phyloP scores from a whole-genome alignment of 2,329 filamentous ascomycete species.

The Delphinella strobiligena region DNA sequence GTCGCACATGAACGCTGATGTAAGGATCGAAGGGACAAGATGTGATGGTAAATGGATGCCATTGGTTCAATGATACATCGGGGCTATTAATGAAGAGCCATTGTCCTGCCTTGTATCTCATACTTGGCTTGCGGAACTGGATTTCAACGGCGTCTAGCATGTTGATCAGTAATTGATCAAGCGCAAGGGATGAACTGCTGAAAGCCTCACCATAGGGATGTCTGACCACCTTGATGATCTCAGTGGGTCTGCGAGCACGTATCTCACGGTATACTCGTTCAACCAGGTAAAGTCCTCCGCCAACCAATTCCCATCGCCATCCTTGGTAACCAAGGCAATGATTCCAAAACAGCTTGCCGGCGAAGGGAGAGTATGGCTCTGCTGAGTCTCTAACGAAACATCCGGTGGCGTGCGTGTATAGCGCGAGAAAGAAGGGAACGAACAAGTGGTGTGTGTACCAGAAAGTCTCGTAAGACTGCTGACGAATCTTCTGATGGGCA shows the following conservation, averaged over 20 bases:
- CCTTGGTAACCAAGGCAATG: constrained; percentile 93
- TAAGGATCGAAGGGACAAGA: constrained; percentile 95
- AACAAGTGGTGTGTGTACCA: constrained; percentile 99
- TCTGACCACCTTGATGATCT: constrained; percentile 86
- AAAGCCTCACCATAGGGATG: constrained; percentile 86
- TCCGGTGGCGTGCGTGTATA: constrained; percentile 91
- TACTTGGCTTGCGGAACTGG: constrained; percentile 89
- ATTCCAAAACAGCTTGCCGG: constrained; percentile 67
- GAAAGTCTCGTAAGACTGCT: constrained; percentile 96
- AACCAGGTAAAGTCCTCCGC: constrained; percentile 70
- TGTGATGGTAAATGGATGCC: constrained; percentile 98
- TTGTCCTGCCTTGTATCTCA: constrained; percentile 96
- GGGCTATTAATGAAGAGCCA: constrained; percentile 96
- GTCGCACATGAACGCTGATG: constrained; percentile 84
- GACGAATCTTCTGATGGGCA: constrained; percentile 81
- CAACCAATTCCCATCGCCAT: constrained; percentile 92
- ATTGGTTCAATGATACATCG: constrained; percentile 76
- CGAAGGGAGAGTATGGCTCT: constrained; percentile 68
- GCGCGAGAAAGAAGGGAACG: constrained; percentile 80
- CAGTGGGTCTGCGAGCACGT: constrained; percentile 67
- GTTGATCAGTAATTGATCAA: constrained; percentile 1
- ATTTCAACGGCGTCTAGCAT: constrained; percentile 78
- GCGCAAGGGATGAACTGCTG: background rate
- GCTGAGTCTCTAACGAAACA: constrained; percentile 87
- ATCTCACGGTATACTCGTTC: constrained; percentile 90